phyloP scores from a whole-genome alignment of 2,329 filamentous ascomycete genomes.

The Zymoseptoria ardabiliae region DNA sequence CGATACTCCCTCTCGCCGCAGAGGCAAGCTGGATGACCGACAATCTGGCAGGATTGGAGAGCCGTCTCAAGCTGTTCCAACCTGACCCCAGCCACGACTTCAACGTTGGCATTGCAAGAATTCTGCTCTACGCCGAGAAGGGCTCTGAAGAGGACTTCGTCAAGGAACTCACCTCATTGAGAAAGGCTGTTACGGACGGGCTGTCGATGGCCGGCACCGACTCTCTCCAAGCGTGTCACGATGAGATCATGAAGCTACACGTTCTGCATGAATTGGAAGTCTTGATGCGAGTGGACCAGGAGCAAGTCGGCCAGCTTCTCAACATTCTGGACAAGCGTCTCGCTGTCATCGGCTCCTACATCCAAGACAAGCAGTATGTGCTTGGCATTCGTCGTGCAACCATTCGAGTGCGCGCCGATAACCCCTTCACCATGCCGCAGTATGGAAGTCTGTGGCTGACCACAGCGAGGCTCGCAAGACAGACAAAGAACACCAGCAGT shows the following conservation, averaged over 20 bases:
- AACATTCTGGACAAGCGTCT: conserved; percentile 52
- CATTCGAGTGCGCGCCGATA: conserved; percentile 46
- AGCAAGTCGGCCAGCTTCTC: conserved; percentile 5
- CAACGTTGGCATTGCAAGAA: conserved; percentile 69
- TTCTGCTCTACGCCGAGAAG: conserved; percentile 51
- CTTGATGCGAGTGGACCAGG: conserved; percentile 46
- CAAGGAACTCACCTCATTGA: conserved; percentile 54
- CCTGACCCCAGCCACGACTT: conserved; percentile 54
- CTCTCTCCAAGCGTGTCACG: conserved; percentile 77
- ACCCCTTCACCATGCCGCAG: conserved; percentile 58
- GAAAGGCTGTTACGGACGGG: conserved; percentile 62
- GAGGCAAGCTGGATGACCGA: conserved; percentile 89
- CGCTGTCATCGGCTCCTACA: conserved; percentile 81
- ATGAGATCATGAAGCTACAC: conserved; percentile 78
- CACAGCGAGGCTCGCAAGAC: conserved; percentile 77
- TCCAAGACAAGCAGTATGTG: conserved; percentile 88
- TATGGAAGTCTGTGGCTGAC: conserved; percentile 79
- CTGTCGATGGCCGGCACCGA: conserved; percentile 70
- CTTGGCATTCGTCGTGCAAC: conserved; percentile 77
- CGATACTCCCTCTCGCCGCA: conserved; percentile 64
- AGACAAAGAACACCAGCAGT: conserved; percentile 73
- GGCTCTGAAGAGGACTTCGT: conserved; percentile 48
- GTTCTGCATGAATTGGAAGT: conserved; percentile 80
- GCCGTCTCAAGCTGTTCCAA: conserved; percentile 40
- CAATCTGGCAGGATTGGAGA: conserved; percentile 68